Base-by-base conservation (phyloP, 345 rosid genomes). In the Hirschfeldia incana region DNA sequence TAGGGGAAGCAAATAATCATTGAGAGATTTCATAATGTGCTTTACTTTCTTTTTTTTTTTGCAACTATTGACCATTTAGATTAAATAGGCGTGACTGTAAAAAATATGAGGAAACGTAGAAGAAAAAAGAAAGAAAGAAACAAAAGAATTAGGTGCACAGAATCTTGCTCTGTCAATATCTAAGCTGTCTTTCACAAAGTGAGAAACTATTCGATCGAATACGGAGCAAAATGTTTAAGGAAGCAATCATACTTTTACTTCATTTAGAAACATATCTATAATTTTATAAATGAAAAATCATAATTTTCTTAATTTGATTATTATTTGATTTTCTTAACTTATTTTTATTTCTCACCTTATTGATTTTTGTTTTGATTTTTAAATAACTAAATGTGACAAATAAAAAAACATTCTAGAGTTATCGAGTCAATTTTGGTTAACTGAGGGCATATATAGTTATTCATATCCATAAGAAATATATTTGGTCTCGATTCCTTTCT, bases 1-100 rank as follows among this genome's bases (percentile, higher is more conserved):
- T 32, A 17, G 46, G 15, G 36, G 2, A 8, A 70, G 72, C 73
- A 46, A 15, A 76, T 70, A 34, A 16, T 46, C 57, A 75, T 9
- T 42, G 46, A 32, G 16, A 58, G 34, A 58, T 61, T 75, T 76
- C 80, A 75, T 80, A 51, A 32, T 74, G 5, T 67, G 27, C 4
- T 68, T 11, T 30, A 29, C 30, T 26, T 58, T 58, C 3, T 0
- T 59, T 61, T 11, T 59, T 29, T 59, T 59, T 61, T 59, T 76
- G 69, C 6, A 76, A 68, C 46, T 8, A 15, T 69, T 61, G 39
- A 69, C 36, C 53, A 26, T 69, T 69, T 34, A 49, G n/a, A 61
- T 60, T 17, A 12, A 59, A 32, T 15, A 59, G 21, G 21, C 26
- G 63, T 46, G 17, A 51, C 5, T 36, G 13, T 64, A 53, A 60